Conservation (phyloP, 768 basidiomycete species). For the Tulasnella calospora region DNA sequence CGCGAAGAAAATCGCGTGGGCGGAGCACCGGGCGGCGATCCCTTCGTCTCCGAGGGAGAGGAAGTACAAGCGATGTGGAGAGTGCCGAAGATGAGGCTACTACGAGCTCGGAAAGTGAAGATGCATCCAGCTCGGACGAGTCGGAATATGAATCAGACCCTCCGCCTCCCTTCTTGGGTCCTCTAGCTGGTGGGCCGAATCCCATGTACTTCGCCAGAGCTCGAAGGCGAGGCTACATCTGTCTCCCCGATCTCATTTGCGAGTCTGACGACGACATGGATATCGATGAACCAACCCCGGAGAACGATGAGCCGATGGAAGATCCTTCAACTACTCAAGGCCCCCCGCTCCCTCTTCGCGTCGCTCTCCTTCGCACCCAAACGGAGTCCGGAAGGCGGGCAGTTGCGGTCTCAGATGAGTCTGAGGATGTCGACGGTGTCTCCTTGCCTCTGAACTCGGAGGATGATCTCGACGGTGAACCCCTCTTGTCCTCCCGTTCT, state of each 20-base stretch:
- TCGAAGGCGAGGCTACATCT: constrained; percentile 14
- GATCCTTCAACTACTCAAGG: neutral
- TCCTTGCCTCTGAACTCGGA: neutral
- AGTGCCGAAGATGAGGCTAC: constrained; percentile 9
- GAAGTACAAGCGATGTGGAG: neutral
- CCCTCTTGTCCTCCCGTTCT: constrained; percentile 7
- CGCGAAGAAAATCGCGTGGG: neutral
- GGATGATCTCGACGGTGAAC: constrained; percentile 11
- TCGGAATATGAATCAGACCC: constrained; percentile 18
- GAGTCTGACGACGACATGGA: constrained; percentile 3
- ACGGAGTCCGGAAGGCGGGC: neutral
- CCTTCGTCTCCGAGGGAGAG: constrained; percentile 2
- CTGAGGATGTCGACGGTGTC: neutral
- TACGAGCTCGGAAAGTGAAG: neutral
- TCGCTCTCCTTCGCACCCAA: neutral
- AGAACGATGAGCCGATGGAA: neutral
- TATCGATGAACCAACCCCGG: neutral
- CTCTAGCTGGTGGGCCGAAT: neutral
- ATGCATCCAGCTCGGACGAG: neutral
- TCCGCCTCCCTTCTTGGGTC: neutral
- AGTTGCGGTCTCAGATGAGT: neutral
- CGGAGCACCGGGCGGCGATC: neutral
- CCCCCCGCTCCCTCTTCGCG: constrained; percentile 5
- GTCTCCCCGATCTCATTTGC: neutral
- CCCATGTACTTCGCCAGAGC: constrained; percentile 21